Evolutionary conservation across 768 basidiomycete species (phyloP), one percentile per base, ranked within the genome.

Genomic region (Collybia sp.): DNA sequence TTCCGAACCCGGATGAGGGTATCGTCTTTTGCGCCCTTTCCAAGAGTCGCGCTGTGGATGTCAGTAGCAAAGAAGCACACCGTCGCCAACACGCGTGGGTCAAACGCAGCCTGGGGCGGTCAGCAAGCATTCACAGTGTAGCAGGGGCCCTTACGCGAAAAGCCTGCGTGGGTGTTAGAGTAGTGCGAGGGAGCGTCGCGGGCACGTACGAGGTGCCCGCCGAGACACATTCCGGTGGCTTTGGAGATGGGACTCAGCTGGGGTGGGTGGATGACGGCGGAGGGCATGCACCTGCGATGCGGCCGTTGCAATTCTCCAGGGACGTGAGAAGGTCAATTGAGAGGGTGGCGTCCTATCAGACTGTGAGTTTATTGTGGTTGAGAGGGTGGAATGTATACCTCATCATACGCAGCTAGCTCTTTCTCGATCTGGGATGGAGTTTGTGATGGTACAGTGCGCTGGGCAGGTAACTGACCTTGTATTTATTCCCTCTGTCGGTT

Each of bases 41-140:
- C 93, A 16, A 97, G 81, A 0, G 90, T 82, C 1, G 89, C 89
- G 40, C 74, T 74, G 64, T 98, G 95, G 39, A 98, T 82, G 61
- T 95, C 93, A 12, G 95, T 98, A 1, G 88, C 92, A 58, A 97
- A 98, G 71, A 90, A 97, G 67, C 93, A 96, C 35, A 95, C 88
- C 0, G 89, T 76, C 1, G 94, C 72, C 2, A 90, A 71, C 17
- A 96, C 78, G 30, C 94, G 81, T 5, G 76, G 69, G 60, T 98
- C 88, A 59, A 97, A 93, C 0, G 93, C 89, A 41, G 90, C 90
- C 90, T 94, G 37, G 31, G 16, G 32, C 25, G 19, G 25, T 39
- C 20, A 6, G 47, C 16, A 41, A 17, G 12, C 15, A 16, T 38
- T 5, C 25, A 32, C 12, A 40, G 13, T 36, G n/a, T 6, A 11